Evolutionary conservation across 371 early-diverging fungal species (phyloP), one percentile per base, ranked within the genome.

Genomic region (Blastocladiella emersonii): DNA sequence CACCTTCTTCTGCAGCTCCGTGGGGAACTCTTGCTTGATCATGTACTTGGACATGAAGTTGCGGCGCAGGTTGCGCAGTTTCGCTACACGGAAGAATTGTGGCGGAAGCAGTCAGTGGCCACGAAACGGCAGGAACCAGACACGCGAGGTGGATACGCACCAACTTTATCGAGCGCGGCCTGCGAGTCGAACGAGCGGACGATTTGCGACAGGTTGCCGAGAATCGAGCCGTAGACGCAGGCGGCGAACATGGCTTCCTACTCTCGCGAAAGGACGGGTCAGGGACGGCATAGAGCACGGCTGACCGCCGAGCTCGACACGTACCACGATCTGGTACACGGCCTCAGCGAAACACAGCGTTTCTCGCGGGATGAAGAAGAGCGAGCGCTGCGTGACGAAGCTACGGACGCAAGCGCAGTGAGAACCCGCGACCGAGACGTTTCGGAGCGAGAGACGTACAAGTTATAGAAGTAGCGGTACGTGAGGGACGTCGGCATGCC

Each of bases 211-310:
- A 59, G n/a, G 37, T 35, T 59, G 17, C 59, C 59, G 10, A 59
- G 1, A 19, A 59, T 59, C 25, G 21, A 21, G 25, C 57, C 57
- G 12, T 30, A 57, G 10, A 23, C 10, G 23, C 35, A 35, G 10
- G 57, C 57, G 21, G 36, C 57, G 37, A 57, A 35, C 57, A 57
- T 19, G 27, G 23, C 25, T 57, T 57, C 57, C 36, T 35, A 32
- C 35, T 8, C 8, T 23, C 0, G 7, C 23, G 19, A n/a, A 23
- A 57, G 57, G 7, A 23, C n/a, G 39, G 12, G 27, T 55, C 55
- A 55, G 55, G 5, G 8, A 55, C 32, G 55, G 34, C 12, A 17
- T 17, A 27, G 34, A 55, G 8, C n/a, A 17, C 15, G 32, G 55
- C 10, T 7, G 55, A 17, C 27, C 10, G 15, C 10, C 8, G 34